Percentiles rank a stretch among this genome's conserved stretches.
These are phyloP conservation scores for Fusarium agapanthi DNA, from an alignment of 2,329 filamentous ascomycete species.

Conservation along the genomic window DNA sequence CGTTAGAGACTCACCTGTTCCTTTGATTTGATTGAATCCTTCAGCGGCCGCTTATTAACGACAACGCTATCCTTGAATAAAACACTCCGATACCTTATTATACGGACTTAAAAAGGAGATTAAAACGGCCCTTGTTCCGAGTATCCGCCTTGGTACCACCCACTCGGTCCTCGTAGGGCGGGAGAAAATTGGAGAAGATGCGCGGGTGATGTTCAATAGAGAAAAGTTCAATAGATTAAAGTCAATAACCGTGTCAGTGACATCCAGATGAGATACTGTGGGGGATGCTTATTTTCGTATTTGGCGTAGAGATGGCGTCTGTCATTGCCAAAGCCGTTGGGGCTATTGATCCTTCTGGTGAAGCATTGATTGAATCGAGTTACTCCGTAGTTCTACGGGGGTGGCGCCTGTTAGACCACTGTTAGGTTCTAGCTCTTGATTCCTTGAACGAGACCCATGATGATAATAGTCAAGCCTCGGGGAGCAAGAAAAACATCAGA, in stretches of 20 bases:
- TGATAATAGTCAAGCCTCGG: background rate
- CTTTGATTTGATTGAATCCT: constrained; percentile 22
- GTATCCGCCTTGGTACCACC: constrained; percentile 6
- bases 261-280: background rate
- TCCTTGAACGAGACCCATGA: background rate
- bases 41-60: constrained; percentile 16
- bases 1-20: background rate
- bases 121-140: constrained; percentile 7
- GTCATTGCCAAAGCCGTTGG: background rate
- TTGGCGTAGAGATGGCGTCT: background rate
- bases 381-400: constrained; percentile 5
- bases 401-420: background rate
- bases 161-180: constrained; percentile 1
- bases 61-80: constrained; percentile 16
- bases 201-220: background rate
- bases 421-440: background rate
- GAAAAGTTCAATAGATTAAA: background rate
- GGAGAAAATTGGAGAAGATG: background rate
- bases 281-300: background rate
- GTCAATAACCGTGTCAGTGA: background rate
- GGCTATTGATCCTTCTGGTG: constrained; percentile 6
- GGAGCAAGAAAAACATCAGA: background rate
- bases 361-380: constrained; percentile 6
- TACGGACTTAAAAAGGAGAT: constrained; percentile 19
- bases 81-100: constrained; percentile 7